Conservation (phyloP, 2,329 filamentous ascomycete species). For the Colletotrichum sp. region DNA sequence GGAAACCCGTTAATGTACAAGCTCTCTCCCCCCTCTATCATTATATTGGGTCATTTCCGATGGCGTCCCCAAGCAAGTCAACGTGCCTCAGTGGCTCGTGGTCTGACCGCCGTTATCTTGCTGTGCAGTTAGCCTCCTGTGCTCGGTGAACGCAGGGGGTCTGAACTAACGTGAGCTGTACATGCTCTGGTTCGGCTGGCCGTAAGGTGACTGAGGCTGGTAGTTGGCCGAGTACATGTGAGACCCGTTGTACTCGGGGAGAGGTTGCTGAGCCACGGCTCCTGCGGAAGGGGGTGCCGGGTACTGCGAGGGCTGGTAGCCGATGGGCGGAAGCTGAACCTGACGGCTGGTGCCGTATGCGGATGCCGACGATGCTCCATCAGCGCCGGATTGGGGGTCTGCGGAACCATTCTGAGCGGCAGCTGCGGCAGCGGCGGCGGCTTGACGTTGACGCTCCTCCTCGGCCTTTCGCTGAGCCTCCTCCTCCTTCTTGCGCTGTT, state of each 20-base stretch:
- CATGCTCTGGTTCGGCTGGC: slow-evolving; percentile 61
- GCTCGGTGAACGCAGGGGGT: not conserved
- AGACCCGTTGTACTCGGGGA: slow-evolving; percentile 59
- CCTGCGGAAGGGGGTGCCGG: slow-evolving; percentile 63
- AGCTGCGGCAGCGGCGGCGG: slow-evolving; percentile 44
- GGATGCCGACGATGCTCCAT: slow-evolving; percentile 60
- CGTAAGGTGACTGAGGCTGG: slow-evolving; percentile 64
- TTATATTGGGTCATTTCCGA: slow-evolving; percentile 9
- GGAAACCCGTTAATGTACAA: slow-evolving; percentile 22
- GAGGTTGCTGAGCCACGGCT: slow-evolving; percentile 51
- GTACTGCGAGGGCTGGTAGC: slow-evolving; percentile 73
- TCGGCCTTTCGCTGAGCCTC: slow-evolving; percentile 88
- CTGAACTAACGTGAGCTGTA: slow-evolving; percentile 62
- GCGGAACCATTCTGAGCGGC: slow-evolving; percentile 58
- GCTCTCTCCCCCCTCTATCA: slow-evolving; percentile 9
- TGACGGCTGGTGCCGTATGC: slow-evolving; percentile 62
- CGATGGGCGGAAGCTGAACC: slow-evolving; percentile 76
- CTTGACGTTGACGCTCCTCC: slow-evolving; percentile 76
- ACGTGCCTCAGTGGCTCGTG: slow-evolving; percentile 13
- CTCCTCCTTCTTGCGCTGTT: slow-evolving; percentile 98
- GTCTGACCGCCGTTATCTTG: slow-evolving; percentile 25
- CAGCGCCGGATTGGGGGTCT: slow-evolving; percentile 51
- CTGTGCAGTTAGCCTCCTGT: slow-evolving; percentile 9
- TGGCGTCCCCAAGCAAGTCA: not conserved
- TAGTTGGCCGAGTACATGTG: slow-evolving; percentile 62